phyloP scores from a whole-genome alignment of 2,329 filamentous ascomycete species.

The Cladosporium sp. region DNA sequence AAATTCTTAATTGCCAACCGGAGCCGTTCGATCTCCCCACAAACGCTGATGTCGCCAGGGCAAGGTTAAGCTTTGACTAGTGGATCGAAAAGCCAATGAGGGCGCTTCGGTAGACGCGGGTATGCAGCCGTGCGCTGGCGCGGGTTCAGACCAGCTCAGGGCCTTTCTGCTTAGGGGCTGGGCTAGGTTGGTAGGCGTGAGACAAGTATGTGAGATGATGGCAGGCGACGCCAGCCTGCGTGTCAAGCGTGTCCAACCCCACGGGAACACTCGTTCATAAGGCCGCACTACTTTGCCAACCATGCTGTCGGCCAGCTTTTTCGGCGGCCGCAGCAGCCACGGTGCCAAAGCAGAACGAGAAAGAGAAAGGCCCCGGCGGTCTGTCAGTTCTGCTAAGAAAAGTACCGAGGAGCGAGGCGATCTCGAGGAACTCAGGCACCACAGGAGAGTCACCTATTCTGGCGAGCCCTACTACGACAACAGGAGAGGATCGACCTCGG shows the following conservation, averaged over 20 bases:
- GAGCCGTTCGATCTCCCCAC: constrained; percentile 4
- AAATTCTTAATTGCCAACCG: constrained; percentile 8
- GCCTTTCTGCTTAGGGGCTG: constrained; percentile 1
- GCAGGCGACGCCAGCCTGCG: constrained; percentile 14
- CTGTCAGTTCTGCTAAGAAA: constrained; percentile 22
- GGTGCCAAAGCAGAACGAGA: constrained; percentile 18
- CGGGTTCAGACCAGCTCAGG: neutral
- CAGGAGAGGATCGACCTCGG: constrained; percentile 1
- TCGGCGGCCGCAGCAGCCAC: constrained; percentile 26
- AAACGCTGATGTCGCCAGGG: constrained; percentile 8
- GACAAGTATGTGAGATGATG: constrained; percentile 6
- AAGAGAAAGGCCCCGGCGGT: constrained; percentile 20
- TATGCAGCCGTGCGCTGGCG: constrained; percentile 12
- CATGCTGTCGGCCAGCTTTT: constrained; percentile 25
- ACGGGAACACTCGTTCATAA: constrained; percentile 9
- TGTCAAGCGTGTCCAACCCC: constrained; percentile 11
- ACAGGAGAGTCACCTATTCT: constrained; percentile 41
- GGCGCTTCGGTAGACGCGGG: neutral
- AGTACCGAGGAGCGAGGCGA: constrained; percentile 34
- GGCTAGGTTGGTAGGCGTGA: neutral
- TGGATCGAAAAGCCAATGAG: neutral
- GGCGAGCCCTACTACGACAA: constrained; percentile 28
- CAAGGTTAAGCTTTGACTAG: neutral
- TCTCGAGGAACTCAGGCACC: constrained; percentile 42
- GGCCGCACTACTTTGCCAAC: neutral